A percentile compares a stretch with the other conserved stretches of the same genome.
Conservation (phyloP, 2,329 filamentous ascomycete genomes). For the Alternaria longipes region DNA sequence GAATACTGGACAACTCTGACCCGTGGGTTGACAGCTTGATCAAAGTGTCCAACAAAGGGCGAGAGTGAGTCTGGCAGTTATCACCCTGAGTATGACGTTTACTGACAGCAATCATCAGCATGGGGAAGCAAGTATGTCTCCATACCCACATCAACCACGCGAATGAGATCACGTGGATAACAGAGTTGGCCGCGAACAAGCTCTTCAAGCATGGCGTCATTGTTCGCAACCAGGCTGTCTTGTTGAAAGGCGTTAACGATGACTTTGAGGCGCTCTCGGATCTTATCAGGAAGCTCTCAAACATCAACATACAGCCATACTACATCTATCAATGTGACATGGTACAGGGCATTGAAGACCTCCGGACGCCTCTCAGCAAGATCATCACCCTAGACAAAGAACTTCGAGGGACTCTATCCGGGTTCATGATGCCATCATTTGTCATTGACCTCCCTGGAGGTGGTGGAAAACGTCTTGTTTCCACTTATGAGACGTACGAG, state of each 20-base stretch:
- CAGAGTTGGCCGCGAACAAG: conserved; percentile 60
- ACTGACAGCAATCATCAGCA: conserved; percentile 9
- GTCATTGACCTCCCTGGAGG: conserved; percentile 71
- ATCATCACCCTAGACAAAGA: conserved; percentile 67
- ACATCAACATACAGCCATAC: conserved; percentile 69
- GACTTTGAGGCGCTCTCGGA: conserved; percentile 61
- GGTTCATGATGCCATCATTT: conserved; percentile 70
- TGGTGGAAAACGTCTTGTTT: conserved; percentile 69
- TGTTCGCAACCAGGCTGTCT: conserved; percentile 68
- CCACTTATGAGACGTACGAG: conserved; percentile 64
- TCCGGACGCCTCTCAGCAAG: conserved; percentile 68
- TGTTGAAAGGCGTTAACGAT: conserved; percentile 69
- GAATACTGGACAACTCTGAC: conserved; percentile 63
- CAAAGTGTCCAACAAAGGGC: conserved; percentile 61
- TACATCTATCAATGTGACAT: conserved; percentile 74
- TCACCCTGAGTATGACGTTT: background rate
- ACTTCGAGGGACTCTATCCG: conserved; percentile 68
- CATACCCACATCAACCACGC: conserved; percentile 74
- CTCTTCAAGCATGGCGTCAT: conserved; percentile 63
- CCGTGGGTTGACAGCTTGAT: conserved; percentile 64
- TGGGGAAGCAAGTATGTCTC: conserved; percentile 68
- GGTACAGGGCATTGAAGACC: conserved; percentile 68
- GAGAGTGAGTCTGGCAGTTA: conserved; percentile 34
- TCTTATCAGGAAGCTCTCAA: conserved; percentile 64
- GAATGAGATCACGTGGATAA: conserved; percentile 69